Evolutionary conservation across 169 alveolate species (phyloP).

Genomic region (Plasmodium berghei): DNA sequence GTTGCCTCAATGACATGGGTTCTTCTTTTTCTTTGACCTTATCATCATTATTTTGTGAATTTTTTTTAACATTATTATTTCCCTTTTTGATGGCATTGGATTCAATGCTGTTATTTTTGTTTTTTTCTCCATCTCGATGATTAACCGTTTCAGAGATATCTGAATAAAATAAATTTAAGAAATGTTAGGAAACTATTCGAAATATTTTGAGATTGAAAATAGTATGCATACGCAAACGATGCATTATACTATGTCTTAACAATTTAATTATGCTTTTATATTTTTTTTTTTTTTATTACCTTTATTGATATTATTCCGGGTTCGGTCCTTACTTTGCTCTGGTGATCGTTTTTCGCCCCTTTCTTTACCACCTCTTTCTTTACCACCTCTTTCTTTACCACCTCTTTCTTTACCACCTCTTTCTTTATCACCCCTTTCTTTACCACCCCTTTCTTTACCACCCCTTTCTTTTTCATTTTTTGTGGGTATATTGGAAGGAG

Average conservation of each 20-base stretch:
- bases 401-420: neutral
- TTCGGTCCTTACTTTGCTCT: neutral
- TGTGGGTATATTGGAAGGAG: neutral
- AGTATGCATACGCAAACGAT: no score
- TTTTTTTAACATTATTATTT: neutral
- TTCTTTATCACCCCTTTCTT: neutral
- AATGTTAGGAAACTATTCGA: no score
- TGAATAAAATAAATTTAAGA: no score
- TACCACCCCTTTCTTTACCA: neutral
- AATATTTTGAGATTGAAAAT: no score
- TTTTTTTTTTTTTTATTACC: neutral
- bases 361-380: conserved; percentile 2
- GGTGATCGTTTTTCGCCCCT: conserved; percentile 3
- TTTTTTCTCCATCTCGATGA: no score
- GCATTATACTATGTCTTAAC: no score
- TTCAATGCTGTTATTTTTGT: no score
- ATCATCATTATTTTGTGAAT: conserved; percentile 19
- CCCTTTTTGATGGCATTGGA: neutral
- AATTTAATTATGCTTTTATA: no score
- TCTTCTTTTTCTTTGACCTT: conserved; percentile 6
- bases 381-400: neutral
- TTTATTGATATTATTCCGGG: neutral
- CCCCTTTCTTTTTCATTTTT: neutral
- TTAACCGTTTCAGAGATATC: no score
- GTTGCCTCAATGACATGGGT: no score